Evolutionary conservation across 1,284 basidiomycete genomes (phyloP), one percentile per base, ranked within the genome.

Genomic region (Irpex rosettiformis): DNA sequence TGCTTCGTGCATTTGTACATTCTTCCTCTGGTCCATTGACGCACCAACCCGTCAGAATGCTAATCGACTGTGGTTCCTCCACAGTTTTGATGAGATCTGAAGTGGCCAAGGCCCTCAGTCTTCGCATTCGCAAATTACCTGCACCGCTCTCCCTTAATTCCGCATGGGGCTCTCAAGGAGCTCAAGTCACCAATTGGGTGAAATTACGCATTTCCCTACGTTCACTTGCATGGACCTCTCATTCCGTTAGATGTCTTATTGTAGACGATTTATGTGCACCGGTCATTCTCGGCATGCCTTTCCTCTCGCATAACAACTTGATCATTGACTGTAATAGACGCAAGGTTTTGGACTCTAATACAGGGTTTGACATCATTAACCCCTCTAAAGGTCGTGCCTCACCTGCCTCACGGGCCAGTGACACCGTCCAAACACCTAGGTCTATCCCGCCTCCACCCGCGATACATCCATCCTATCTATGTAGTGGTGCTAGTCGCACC

Each of bases 271-370:
- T 33, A 4, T 53, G 64, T 54, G 47, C 60, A 2, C 56, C 56
- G 16, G 18, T 71, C 3, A 48, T 72, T 8, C 55, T 71, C 0
- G 69, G 68, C 0, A 33, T 67, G 11, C 70, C 67, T 1, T 72
- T 63, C 22, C 56, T 70, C 0, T 6, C 7, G 13, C 22, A 40
- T n/a, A 70, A 72, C 54, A 27, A 64, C 1, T 64, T 72, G 56
- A 63, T 70, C 3, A 55, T 67, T 22, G 64, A 70, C 56, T 56
- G 62, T 53, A n/a, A 52, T 22, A 29, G n/a, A 0, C 56, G 63
- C 2, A 59, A 62, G 13, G 61, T 53, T 8, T 58, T 67, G 21
- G 61, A 65, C 47, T 65, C 65, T 43, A 25, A 16, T n/a, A 48
- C 16, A 10, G 54, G 55, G 18, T 67, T 58, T 56, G 55, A 69